These are phyloP conservation scores for Euphorbia schlechtendalii DNA, from an alignment of 441 rosid species.

Conservation along the genomic window DNA sequence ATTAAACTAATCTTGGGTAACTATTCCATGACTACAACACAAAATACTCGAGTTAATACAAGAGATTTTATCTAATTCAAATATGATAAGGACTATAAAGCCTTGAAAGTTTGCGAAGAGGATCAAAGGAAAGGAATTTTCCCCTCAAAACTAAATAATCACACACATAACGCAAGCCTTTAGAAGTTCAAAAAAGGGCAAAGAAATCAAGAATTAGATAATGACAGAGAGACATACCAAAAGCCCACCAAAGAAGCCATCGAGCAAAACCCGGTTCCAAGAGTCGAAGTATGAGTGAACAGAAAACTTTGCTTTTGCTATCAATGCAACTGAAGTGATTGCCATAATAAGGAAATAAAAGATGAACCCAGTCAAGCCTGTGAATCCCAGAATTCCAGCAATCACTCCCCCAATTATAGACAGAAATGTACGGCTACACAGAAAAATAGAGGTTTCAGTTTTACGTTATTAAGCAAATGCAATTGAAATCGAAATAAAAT, in stretches of 20 bases:
- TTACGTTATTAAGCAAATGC: background rate
- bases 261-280: slow-evolving; percentile 69
- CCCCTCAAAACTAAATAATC: background rate
- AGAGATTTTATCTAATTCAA: background rate
- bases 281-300: slow-evolving; percentile 67
- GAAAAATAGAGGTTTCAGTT: slow-evolving; percentile 10
- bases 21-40: background rate
- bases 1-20: background rate
- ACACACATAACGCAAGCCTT: background rate
- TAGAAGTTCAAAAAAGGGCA: background rate
- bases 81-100: background rate
- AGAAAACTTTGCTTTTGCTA: slow-evolving; percentile 81
- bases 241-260: slow-evolving; percentile 87
- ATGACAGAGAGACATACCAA: slow-evolving; percentile 54
- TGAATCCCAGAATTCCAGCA: slow-evolving; percentile 90
- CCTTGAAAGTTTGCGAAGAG: too few relatives aligned
- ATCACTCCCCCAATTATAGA: slow-evolving; percentile 84
- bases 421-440: slow-evolving; percentile 87
- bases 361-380: slow-evolving; percentile 72
- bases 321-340: slow-evolving; percentile 67
- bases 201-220: background rate
- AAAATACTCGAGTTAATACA: background rate
- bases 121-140: background rate
- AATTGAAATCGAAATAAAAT: background rate
- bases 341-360: slow-evolving; percentile 81